phyloP scores from a whole-genome alignment of 2,329 filamentous ascomycete species.

The Plectosphaerella sp. region DNA sequence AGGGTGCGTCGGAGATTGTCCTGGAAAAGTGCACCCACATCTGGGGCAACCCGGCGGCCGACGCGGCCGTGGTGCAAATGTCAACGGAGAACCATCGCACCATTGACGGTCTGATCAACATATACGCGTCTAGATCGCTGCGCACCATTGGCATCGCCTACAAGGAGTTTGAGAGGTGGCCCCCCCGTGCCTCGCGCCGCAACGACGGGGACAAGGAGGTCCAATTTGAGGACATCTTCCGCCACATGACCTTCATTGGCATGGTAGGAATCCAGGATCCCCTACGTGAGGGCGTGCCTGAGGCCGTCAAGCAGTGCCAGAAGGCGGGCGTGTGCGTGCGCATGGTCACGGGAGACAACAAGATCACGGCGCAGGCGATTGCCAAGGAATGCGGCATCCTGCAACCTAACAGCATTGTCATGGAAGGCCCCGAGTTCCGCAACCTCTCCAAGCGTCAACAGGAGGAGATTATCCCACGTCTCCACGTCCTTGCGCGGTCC shows the following conservation, averaged over 20 bases:
- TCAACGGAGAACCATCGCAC: slow-evolving; percentile 48
- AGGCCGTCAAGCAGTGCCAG: slow-evolving; percentile 70
- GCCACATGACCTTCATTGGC: slow-evolving; percentile 62
- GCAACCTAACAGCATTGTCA: slow-evolving; percentile 61
- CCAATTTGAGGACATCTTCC: slow-evolving; percentile 63
- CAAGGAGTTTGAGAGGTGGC: slow-evolving; percentile 81
- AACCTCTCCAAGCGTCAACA: slow-evolving; percentile 64
- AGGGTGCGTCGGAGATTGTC: slow-evolving; percentile 63
- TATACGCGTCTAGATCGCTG: slow-evolving; percentile 74
- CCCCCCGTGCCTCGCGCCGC: slow-evolving; percentile 56
- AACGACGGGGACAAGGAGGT: slow-evolving; percentile 55
- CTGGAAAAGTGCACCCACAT: slow-evolving; percentile 50
- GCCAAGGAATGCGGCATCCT: slow-evolving; percentile 75
- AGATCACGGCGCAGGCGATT: slow-evolving; percentile 73
- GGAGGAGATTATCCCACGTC: slow-evolving; percentile 60
- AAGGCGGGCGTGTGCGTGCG: slow-evolving; percentile 73
- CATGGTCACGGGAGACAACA: slow-evolving; percentile 85
- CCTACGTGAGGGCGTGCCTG: slow-evolving; percentile 67
- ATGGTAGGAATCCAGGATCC: slow-evolving; percentile 81
- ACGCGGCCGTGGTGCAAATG: slow-evolving; percentile 36
- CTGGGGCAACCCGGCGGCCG: slow-evolving; percentile 42
- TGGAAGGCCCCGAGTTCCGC: slow-evolving; percentile 76
- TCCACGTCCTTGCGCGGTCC: slow-evolving; percentile 70
- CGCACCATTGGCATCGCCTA: slow-evolving; percentile 82
- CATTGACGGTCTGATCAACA: slow-evolving; percentile 65